Conservation (phyloP, 495 filamentous ascomycete species). For the Chaetomium tenue region DNA sequence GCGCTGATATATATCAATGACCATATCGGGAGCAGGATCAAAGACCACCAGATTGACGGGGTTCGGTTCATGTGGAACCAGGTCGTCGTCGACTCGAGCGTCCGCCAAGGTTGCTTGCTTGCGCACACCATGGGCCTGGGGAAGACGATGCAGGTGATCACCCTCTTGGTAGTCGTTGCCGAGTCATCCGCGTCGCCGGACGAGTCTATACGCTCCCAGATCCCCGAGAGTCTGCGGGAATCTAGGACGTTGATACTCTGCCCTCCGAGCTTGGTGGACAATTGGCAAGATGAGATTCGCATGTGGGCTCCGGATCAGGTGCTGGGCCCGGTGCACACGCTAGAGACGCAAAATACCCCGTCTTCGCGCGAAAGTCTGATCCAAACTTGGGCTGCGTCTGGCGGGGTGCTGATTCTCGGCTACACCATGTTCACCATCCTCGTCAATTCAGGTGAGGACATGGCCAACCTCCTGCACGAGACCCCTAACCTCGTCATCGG, state of each 20-base stretch:
- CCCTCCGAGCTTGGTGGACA: slow-evolving; percentile 70
- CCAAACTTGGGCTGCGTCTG: slow-evolving; percentile 57
- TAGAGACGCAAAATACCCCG: slow-evolving; percentile 39
- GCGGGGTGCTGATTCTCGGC: slow-evolving; percentile 73
- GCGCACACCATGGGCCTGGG: slow-evolving; percentile 93
- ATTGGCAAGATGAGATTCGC: slow-evolving; percentile 77
- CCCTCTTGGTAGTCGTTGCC: slow-evolving; percentile 71
- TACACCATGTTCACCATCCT: slow-evolving; percentile 61
- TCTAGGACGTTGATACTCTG: slow-evolving; percentile 72
- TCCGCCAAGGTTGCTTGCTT: slow-evolving; percentile 71
- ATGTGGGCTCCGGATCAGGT: slow-evolving; percentile 60
- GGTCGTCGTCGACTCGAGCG: slow-evolving; percentile 54
- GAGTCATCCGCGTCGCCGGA: slow-evolving; percentile 61
- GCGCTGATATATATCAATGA: slow-evolving; percentile 52
- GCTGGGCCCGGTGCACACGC: slow-evolving; percentile 54
- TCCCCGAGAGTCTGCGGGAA: slow-evolving; percentile 60
- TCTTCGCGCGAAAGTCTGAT: slow-evolving; percentile 47
- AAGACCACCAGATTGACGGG: slow-evolving; percentile 61
- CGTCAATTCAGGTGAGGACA: slow-evolving; percentile 33
- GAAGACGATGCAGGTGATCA: slow-evolving; percentile 90
- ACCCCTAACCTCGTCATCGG: slow-evolving; percentile 74
- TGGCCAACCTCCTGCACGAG: slow-evolving; percentile 49
- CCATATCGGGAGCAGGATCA: slow-evolving; percentile 49
- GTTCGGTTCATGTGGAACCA: slow-evolving; percentile 91
- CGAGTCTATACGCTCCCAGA: slow-evolving; percentile 56